phyloP scores from a whole-genome alignment of 805 yeast genomes.

The Danielia oregonensis region DNA sequence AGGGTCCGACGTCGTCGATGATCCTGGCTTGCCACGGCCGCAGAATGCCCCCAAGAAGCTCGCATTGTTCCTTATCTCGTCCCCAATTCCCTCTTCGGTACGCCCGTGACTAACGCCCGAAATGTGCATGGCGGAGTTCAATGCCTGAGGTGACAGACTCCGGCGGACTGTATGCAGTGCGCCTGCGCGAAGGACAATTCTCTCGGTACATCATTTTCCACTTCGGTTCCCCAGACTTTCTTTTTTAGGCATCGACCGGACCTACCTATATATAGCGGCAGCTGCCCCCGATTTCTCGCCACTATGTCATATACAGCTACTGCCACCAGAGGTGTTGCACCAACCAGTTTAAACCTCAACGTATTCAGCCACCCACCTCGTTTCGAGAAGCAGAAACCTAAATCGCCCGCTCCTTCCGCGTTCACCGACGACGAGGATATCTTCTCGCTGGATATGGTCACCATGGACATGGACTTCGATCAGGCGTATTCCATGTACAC shows the following conservation, averaged over 20 bases:
- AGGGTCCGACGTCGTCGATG: too few species aligned
- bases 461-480: conserved; percentile 43
- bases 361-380: conserved; percentile 8
- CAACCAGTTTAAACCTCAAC: conserved; percentile 13
- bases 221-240: conserved; percentile 11
- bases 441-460: conserved; percentile 28
- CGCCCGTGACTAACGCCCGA: neutral
- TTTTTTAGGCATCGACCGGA: conserved; percentile 2
- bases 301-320: conserved; percentile 16
- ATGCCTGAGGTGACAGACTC: too few species aligned
- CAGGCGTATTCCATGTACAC: conserved; percentile 41
- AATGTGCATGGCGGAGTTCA: neutral
- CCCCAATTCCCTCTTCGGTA: neutral
- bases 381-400: conserved; percentile 1
- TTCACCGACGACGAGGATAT: conserved; percentile 16
- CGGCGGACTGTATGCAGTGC: too few species aligned
- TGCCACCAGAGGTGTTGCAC: conserved; percentile 11
- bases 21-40: too few species aligned
- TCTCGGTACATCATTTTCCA: conserved; percentile 4
- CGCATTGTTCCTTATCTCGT: neutral
- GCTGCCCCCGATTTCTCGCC: neutral
- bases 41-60: neutral
- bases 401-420: conserved; percentile 3
- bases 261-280: neutral
- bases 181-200: neutral